Conservation (phyloP, 371 early-diverging fungal genomes). For the Mortierella sp. region DNA sequence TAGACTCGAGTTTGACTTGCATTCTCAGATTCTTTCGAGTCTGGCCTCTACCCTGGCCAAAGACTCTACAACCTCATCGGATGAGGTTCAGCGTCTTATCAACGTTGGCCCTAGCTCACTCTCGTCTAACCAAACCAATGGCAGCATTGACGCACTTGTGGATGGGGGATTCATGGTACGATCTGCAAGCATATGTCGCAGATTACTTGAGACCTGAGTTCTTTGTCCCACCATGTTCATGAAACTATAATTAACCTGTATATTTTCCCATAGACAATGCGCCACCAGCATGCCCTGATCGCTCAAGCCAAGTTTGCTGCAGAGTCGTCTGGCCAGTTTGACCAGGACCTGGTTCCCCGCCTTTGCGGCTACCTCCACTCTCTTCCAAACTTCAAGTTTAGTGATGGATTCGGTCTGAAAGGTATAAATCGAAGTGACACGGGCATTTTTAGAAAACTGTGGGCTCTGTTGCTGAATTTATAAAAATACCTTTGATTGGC, state of each 20-base stretch:
- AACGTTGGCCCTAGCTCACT: slow-evolving; percentile 39
- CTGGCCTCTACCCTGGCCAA: slow-evolving; percentile 53
- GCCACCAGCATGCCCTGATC: slow-evolving; percentile 53
- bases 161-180: slow-evolving; percentile 47
- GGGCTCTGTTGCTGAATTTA: not conserved
- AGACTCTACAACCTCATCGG: slow-evolving; percentile 40
- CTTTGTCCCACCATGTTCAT: slow-evolving; percentile 33
- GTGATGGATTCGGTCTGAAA: slow-evolving; percentile 43
- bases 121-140: slow-evolving; percentile 15
- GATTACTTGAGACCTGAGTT: slow-evolving; percentile 19
- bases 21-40: slow-evolving; percentile 50
- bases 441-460: not conserved
- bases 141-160: not conserved
- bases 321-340: slow-evolving; percentile 54
- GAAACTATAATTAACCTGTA: slow-evolving; percentile 15
- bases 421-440: slow-evolving; percentile 17
- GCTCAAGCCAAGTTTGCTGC: slow-evolving; percentile 55
- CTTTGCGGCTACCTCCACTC: slow-evolving; percentile 46
- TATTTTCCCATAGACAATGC: slow-evolving; percentile 35
- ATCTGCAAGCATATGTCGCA: too few relatives aligned
- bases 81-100: slow-evolving; percentile 49
- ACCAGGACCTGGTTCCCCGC: slow-evolving; percentile 50
- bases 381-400: slow-evolving; percentile 45
- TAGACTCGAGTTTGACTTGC: slow-evolving; percentile 50
- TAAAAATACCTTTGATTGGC: not conserved